phyloP scores from a whole-genome alignment of 2,329 filamentous ascomycete genomes.

The Trichoderma sp. region DNA sequence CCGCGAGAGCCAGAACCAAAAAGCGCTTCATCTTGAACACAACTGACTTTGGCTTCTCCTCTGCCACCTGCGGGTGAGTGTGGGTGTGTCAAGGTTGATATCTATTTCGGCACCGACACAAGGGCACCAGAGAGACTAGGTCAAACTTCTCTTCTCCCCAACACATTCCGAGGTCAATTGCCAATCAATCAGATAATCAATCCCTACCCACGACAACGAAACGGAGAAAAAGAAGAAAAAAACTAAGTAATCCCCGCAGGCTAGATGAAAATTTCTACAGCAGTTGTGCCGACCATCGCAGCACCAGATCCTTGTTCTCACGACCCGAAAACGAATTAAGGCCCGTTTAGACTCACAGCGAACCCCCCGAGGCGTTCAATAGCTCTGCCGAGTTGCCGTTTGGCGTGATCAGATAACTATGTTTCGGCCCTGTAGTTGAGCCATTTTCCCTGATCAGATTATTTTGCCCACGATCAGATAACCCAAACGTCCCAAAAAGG shows the following conservation, averaged over 20 bases:
- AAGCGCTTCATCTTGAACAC: constrained; percentile 2
- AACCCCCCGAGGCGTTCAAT: constrained; percentile 5
- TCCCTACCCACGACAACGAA: not conserved
- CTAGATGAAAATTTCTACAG: constrained; percentile 8
- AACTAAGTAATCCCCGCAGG: not conserved
- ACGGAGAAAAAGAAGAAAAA: not conserved
- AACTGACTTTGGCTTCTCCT: not conserved
- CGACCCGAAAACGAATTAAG: not conserved
- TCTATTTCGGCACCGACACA: not conserved
- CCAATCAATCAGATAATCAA: constrained; percentile 12
- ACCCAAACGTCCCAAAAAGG: not conserved
- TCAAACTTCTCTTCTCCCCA: not conserved
- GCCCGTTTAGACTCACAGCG: constrained; percentile 3
- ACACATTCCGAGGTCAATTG: not conserved
- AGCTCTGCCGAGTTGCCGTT: constrained; percentile 10
- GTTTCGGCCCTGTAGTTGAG: constrained; percentile 7
- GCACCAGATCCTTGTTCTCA: not conserved
- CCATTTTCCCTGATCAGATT: constrained; percentile 18
- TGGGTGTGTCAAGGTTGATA: constrained; percentile 1
- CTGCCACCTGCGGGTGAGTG: not conserved
- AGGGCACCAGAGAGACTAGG: not conserved
- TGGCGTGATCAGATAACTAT: constrained; percentile 16
- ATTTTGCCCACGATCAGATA: constrained; percentile 5
- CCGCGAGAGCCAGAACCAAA: constrained; percentile 1
- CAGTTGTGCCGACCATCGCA: constrained; percentile 1